A percentile compares a stretch with the other conserved stretches of the same genome.
Evolutionary conservation across 371 early-diverging fungal species (phyloP).

Genomic region (Mortierella sp.): DNA sequence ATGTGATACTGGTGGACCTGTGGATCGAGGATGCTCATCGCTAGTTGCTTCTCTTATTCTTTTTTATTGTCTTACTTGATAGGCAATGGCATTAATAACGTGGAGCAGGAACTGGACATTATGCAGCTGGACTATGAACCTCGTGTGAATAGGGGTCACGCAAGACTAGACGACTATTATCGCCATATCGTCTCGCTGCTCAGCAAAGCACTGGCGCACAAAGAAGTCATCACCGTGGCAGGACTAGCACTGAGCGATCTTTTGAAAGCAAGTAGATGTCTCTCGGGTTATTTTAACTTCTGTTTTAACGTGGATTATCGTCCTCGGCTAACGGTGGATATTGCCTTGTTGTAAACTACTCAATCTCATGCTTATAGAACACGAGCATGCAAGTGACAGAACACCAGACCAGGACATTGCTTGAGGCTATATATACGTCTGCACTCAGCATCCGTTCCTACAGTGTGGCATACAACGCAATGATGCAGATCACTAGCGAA

Average conservation of each 20-base stretch:
- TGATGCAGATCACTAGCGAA: conserved; percentile 32
- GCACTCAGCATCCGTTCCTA: conserved; percentile 26
- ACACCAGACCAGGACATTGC: conserved; percentile 7
- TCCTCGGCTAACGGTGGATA: not conserved
- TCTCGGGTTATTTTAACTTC: not conserved
- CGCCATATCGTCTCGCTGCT: conserved; percentile 25
- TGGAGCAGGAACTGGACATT: conserved; percentile 48
- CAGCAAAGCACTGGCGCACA: conserved; percentile 19
- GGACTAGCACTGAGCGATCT: conserved; percentile 24
- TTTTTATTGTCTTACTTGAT: no score
- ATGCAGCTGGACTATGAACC: conserved; percentile 38
- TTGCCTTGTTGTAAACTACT: no score
- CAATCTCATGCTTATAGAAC: conserved; percentile 22
- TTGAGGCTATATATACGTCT: conserved; percentile 21
- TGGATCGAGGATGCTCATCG: not conserved
- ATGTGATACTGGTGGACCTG: not conserved
- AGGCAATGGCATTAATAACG: conserved; percentile 42
- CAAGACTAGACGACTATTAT: conserved; percentile 43
- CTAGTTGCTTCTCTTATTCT: not conserved
- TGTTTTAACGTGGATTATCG: not conserved
- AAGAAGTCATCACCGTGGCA: conserved; percentile 36
- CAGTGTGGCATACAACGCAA: conserved; percentile 33
- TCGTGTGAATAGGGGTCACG: conserved; percentile 21
- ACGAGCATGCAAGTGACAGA: conserved; percentile 17
- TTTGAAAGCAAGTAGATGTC: conserved; percentile 9